Evolutionary conservation across 768 basidiomycete species (phyloP).

Genomic region (Hygrocybe coccinea): DNA sequence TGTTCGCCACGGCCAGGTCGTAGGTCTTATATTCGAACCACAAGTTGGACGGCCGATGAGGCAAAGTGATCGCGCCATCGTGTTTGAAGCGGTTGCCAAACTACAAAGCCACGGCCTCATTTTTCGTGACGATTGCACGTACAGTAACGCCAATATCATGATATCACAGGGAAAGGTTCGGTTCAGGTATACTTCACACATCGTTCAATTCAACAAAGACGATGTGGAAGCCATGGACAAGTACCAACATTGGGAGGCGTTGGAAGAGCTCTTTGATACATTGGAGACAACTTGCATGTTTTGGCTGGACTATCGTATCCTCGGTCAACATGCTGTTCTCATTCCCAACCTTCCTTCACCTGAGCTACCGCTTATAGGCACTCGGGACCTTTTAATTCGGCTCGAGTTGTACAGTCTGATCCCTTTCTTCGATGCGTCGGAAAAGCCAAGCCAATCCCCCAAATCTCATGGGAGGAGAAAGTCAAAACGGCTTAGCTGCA

Average conservation of each 20-base stretch:
- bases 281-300: not conserved
- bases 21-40: constrained; percentile 19
- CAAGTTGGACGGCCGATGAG: constrained; percentile 13
- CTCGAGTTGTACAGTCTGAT: not conserved
- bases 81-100: constrained; percentile 14
- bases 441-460: not conserved
- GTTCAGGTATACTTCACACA: not conserved
- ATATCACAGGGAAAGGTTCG: constrained; percentile 8
- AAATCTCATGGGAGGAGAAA: not conserved
- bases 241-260: constrained; percentile 3
- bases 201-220: not conserved
- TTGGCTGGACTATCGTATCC: not conserved
- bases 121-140: not conserved
- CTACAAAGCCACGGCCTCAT: constrained; percentile 5
- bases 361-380: no score
- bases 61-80: constrained; percentile 11
- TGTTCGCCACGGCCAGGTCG: constrained; percentile 14
- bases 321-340: not conserved
- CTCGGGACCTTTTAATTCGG: not conserved
- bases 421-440: not conserved
- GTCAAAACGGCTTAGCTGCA: not conserved
- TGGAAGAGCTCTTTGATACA: constrained; percentile 4
- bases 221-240: not conserved
- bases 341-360: not conserved
- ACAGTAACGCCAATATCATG: not conserved